Evolutionary conservation across 371 early-diverging fungal genomes (phyloP), one percentile per base, ranked within the genome.

Genomic region (Saksenaea vasiformis): DNA sequence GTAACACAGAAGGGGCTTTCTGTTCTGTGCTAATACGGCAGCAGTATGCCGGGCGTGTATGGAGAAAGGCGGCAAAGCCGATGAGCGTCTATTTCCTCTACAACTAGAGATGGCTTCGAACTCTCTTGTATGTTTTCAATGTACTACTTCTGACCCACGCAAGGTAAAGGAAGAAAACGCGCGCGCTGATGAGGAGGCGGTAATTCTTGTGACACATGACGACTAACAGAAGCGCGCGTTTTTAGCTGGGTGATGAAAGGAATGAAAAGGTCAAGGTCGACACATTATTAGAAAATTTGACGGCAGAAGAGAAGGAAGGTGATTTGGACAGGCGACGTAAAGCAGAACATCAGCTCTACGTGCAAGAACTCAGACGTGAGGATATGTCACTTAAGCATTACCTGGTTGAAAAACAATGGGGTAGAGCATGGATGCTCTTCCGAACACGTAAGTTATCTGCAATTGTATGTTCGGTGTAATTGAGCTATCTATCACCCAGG

Each of bases 331-430:
- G 68, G 56, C 73, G 79, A 69, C 79, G 79, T 31, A 76, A 74
- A 66, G 71, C 74, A 19, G 79, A 79, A 37, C 79, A 79, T 27
- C 56, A 54, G 27, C 63, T 76, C 3, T 79, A 79, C 60, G 64
- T 79, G n/a, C 79, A 79, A 61, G 79, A 79, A 61, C 64, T 79
- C 19, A 65, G 79, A 67, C 54, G 74, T 41, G 76, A 79, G 57
- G 79, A 79, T 27, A 76, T 79, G 79, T 62, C 72, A 31, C 55
- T 76, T 27, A 73, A 66, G 37, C 72, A 76, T 59, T 79, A 74
- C 58, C 56, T 79, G 19, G 67, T 79, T 24, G 79, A 79, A 41
- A 79, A 79, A 44, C 62, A 65, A 37, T 79, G 79, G 79, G 74
- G 76, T 17, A 60, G 79, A 58, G 39, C 70, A 22, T 79, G 79